These are phyloP conservation scores for Polyporus tsugae DNA, from an alignment of 1,284 basidiomycete genomes.

Conservation along the genomic window DNA sequence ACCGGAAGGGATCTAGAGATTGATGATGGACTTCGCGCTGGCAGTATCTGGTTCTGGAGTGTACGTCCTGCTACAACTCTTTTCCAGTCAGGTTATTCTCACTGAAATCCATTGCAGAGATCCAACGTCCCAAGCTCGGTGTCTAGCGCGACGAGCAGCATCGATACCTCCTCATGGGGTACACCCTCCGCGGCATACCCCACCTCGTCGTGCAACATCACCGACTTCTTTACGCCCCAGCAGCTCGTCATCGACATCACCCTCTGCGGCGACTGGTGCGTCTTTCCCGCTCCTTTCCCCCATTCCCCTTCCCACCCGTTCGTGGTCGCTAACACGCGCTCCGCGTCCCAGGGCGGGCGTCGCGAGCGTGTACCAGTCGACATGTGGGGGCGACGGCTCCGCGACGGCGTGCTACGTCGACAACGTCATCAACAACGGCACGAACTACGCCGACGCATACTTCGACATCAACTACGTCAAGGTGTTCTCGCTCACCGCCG, in stretches of 20 bases:
- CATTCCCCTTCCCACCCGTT: background rate
- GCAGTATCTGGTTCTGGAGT: slow-evolving; percentile 74
- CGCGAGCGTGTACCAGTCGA: slow-evolving; percentile 48
- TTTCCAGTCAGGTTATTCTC: background rate
- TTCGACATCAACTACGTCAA: slow-evolving; percentile 62
- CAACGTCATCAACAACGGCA: slow-evolving; percentile 61
- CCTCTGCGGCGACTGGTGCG: slow-evolving; percentile 63
- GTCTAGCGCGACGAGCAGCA: slow-evolving; percentile 37
- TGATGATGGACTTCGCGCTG: slow-evolving; percentile 19
- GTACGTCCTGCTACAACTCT: slow-evolving; percentile 43
- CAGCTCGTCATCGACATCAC: slow-evolving; percentile 63
- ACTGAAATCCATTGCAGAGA: slow-evolving; percentile 42
- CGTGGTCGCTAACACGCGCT: too few species aligned
- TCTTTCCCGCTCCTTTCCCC: slow-evolving; percentile 6
- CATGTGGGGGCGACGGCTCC: slow-evolving; percentile 47
- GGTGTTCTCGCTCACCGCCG: slow-evolving; percentile 44
- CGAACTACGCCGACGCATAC: slow-evolving; percentile 58
- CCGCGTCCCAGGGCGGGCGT: slow-evolving; percentile 52
- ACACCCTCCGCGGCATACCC: slow-evolving; percentile 65
- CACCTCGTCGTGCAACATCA: slow-evolving; percentile 55
- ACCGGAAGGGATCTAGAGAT: slow-evolving; percentile 18
- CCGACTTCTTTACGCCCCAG: slow-evolving; percentile 60
- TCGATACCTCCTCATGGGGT: slow-evolving; percentile 66
- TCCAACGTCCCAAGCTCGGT: slow-evolving; percentile 44
- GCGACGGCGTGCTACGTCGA: slow-evolving; percentile 50